These are phyloP conservation scores for Edaphochlamys debaryana DNA, from an alignment of 139 green algal species.

Conservation along the genomic window DNA sequence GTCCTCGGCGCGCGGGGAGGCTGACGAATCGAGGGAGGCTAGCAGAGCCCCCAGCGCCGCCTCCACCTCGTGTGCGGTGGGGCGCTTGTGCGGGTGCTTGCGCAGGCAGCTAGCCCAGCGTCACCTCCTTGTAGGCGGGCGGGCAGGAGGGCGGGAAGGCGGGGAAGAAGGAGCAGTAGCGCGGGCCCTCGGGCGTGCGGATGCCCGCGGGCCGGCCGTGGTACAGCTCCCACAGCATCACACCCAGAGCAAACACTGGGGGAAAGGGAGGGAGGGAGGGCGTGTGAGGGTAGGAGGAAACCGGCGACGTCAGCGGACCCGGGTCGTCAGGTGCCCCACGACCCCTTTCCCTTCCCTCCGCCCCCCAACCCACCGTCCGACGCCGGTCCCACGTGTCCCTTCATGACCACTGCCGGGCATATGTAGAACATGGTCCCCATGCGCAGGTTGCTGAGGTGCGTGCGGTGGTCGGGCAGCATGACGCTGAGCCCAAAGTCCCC, in stretches of 20 bases:
- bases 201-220: conserved; percentile 16
- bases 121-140: background rate
- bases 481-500: conserved; percentile 43
- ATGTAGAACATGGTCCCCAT: conserved; percentile 46
- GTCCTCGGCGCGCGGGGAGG: no score
- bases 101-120: conserved; percentile 27
- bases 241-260: conserved; percentile 32
- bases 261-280: background rate
- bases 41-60: background rate
- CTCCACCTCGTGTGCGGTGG: background rate
- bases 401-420: conserved; percentile 23
- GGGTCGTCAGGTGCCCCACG: no score
- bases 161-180: conserved; percentile 28
- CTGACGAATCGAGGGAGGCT: background rate
- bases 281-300: background rate
- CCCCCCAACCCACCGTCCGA: background rate
- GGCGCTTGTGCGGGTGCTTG: conserved; percentile 15
- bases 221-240: conserved; percentile 47
- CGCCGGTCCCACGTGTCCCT: background rate
- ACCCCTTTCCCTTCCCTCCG: no score
- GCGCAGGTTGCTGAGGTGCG: conserved; percentile 43
- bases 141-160: conserved; percentile 30
- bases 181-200: background rate
- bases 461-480: conserved; percentile 9
- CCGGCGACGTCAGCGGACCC: no score